phyloP scores from a whole-genome alignment of 768 basidiomycete species.

The Mycena chlorophos region DNA sequence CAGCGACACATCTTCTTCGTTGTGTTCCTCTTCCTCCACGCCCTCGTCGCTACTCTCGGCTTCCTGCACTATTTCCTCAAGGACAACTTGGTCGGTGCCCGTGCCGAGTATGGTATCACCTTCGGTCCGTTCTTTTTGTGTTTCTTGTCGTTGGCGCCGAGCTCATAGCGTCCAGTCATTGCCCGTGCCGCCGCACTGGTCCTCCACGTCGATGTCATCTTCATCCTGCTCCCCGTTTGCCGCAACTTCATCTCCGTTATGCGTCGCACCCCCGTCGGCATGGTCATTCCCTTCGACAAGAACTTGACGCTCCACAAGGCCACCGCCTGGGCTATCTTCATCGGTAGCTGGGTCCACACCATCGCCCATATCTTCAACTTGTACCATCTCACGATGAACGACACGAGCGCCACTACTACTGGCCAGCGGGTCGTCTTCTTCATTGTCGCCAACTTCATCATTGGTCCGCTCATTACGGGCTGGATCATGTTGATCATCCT shows the following conservation, averaged over 20 bases:
- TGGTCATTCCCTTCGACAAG: constrained; percentile 91
- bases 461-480: constrained; percentile 80
- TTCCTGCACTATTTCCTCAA: constrained; percentile 58
- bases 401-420: constrained; percentile 52
- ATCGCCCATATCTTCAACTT: constrained; percentile 88
- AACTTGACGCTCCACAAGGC: constrained; percentile 91
- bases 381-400: constrained; percentile 58
- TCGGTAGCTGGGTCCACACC: constrained; percentile 77
- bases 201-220: constrained; percentile 87
- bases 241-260: constrained; percentile 91
- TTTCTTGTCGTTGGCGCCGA: not conserved
- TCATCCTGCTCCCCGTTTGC: constrained; percentile 94
- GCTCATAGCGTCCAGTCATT: constrained; percentile 51
- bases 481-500: constrained; percentile 84
- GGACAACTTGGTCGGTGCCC: constrained; percentile 56
- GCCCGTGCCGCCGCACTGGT: constrained; percentile 88
- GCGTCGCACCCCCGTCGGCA: constrained; percentile 82
- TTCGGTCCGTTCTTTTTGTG: constrained; percentile 41
- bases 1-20: constrained; percentile 58
- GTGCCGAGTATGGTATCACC: constrained; percentile 56
- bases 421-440: constrained; percentile 65
- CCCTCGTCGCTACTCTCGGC: constrained; percentile 58
- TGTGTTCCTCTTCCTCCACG: constrained; percentile 61
- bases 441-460: constrained; percentile 75
- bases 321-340: constrained; percentile 87